Conservation (phyloP, 176 grass and related monocot genomes). For the Aegilops tauschii region DNA sequence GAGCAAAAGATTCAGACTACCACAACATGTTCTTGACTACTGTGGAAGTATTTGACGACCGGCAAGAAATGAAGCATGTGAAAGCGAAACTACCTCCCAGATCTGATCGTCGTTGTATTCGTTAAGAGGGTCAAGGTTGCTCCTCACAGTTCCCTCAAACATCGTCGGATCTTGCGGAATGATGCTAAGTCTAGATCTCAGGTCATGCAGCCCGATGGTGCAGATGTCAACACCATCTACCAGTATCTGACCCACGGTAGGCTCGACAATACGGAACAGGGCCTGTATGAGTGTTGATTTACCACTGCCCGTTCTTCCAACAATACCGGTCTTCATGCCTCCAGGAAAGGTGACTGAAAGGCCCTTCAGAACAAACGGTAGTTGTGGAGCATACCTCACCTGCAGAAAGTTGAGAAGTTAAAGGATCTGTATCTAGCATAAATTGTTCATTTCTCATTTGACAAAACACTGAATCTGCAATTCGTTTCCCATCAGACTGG, state of each 20-base stretch:
- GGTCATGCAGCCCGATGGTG: constrained; percentile 86
- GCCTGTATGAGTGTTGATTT: constrained; percentile 91
- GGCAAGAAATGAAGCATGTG: neutral
- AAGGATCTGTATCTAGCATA: neutral
- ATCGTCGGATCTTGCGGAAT: constrained; percentile 96
- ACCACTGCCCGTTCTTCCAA: constrained; percentile 89
- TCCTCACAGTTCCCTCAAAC: constrained; percentile 88
- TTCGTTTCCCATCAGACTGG: neutral
- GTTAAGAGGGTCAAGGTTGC: constrained; percentile 82
- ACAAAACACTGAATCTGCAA: neutral
- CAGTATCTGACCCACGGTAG: constrained; percentile 62
- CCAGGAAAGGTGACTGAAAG: constrained; percentile 65
- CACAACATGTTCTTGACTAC: neutral
- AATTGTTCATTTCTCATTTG: neutral
- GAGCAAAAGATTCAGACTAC: neutral
- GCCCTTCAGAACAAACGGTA: constrained; percentile 79
- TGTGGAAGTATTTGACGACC: neutral
- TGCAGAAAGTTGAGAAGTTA: constrained; percentile 38
- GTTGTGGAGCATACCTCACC: constrained; percentile 68
- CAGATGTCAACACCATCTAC: constrained; percentile 72
- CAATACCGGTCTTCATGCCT: constrained; percentile 83
- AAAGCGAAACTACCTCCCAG: constrained; percentile 64
- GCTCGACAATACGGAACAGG: constrained; percentile 83
- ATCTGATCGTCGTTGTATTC: constrained; percentile 77
- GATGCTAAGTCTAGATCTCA: constrained; percentile 80